Conservation (phyloP, 148 eudicot genomes). For the Polygonum aviculare region DNA sequence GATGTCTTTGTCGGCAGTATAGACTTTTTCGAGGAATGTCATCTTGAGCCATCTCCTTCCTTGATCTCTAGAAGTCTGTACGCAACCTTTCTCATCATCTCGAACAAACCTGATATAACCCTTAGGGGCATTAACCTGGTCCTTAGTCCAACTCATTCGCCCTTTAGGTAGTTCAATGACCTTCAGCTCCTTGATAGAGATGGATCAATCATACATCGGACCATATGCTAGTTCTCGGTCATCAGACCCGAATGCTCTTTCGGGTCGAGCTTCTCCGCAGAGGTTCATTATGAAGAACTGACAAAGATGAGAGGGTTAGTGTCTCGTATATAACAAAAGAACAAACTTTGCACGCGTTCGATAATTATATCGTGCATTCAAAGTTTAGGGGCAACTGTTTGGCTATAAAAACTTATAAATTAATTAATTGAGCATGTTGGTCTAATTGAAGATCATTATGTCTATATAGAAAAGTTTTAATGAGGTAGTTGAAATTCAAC, state of each 20-base stretch:
- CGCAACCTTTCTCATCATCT: background rate
- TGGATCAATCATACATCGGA: background rate
- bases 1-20: background rate
- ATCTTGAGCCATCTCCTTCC: background rate
- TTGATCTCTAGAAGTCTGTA: background rate
- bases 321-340: background rate
- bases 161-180: background rate
- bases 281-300: background rate
- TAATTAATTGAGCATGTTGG: too few species aligned
- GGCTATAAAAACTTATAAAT: too few species aligned
- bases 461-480: too few species aligned
- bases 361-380: background rate
- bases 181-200: background rate
- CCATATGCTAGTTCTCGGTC: background rate
- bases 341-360: background rate
- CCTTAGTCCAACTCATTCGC: background rate
- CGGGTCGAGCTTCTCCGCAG: background rate
- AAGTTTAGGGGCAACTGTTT: background rate
- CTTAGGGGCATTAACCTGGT: too few species aligned
- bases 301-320: background rate
- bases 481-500: too few species aligned
- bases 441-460: too few species aligned
- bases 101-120: background rate
- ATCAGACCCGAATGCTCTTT: background rate
- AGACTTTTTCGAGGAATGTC: background rate